Evolutionary conservation across 495 filamentous ascomycete genomes (phyloP).

Genomic region (Neurospora discreta): DNA sequence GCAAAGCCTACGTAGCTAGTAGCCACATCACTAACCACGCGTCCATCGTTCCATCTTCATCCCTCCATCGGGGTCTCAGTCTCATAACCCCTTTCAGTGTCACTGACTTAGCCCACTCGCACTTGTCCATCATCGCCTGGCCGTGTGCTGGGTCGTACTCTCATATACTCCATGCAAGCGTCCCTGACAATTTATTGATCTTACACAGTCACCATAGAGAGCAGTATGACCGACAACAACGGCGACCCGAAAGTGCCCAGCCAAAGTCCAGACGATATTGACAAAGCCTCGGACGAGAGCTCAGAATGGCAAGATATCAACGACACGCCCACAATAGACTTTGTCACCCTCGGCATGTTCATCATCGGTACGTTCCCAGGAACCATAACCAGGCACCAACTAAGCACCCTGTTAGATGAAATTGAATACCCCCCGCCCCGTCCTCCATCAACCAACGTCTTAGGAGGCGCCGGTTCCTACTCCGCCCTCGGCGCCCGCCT

Average conservation of each 20-base stretch:
- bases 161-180: not conserved
- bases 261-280: not conserved
- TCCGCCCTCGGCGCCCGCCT: slow-evolving; percentile 80
- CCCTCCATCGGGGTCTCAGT: not conserved
- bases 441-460: slow-evolving; percentile 54
- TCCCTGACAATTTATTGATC: not conserved
- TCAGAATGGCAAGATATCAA: not conserved
- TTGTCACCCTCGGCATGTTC: slow-evolving; percentile 90
- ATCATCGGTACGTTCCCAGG: slow-evolving; percentile 60
- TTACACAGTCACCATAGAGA: not conserved
- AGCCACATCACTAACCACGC: not conserved
- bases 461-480: slow-evolving; percentile 82
- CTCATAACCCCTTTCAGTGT: not conserved
- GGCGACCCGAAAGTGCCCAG: not conserved
- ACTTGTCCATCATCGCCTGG: not conserved
- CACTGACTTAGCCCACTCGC: not conserved
- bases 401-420: slow-evolving; percentile 52
- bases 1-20: not conserved
- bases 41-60: not conserved
- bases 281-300: not conserved
- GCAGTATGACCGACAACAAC: not conserved
- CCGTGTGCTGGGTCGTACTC: not conserved
- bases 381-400: slow-evolving; percentile 1
- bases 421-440: slow-evolving; percentile 63
- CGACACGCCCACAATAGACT: slow-evolving; percentile 41